Base-by-base conservation (phyloP, 441 rosid genomes). In the Bocquillonia castaneifolia region DNA sequence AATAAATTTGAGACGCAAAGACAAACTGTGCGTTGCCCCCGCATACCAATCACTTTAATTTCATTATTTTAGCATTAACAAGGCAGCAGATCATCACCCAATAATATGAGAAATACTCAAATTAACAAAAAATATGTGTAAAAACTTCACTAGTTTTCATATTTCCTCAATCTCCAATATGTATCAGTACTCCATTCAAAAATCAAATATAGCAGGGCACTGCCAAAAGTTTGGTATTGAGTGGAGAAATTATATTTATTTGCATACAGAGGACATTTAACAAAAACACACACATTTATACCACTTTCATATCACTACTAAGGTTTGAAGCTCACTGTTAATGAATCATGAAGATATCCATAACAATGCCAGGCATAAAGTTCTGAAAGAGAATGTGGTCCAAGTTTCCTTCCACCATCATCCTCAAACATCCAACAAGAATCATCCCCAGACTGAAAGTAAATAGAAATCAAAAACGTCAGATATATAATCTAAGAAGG, bases 371-470 rank as follows among this genome's bases (percentile, higher is more conserved):
- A 90, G 66, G 90, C 83, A 83, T 64, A 82, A 54, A 95, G 81
- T 69, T 92, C 87, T 59, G 57, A 45, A 63, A 95, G 81, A 62
- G 88, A 82, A 83, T 89, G 87, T 1, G 96, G 97, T 66, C 98
- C 98, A 70, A 83, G 95, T 74, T 85, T 85, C 72, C 53, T 83
- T 67, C 93, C 89, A 67, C 81, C 80, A 56, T 69, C 81, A 76
- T 86, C 96, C 78, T 92, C 89, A 81, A 83, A 77, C 73, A 88
- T 84, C 99, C 96, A 95, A 81, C 93, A 85, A 67, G 84, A 72
- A 68, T 74, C 89, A 71, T 84, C 87, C 60, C 69, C 81, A 68
- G 85, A 81, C 98, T 95, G 77, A 61, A 74, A 75, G 51, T 68
- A 73, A 61, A 39, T 18, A 52, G 48, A 64, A 40, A 51, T 12